phyloP scores from a whole-genome alignment of 1,139 yeast genomes.

The Candida pseudocylindracea region DNA sequence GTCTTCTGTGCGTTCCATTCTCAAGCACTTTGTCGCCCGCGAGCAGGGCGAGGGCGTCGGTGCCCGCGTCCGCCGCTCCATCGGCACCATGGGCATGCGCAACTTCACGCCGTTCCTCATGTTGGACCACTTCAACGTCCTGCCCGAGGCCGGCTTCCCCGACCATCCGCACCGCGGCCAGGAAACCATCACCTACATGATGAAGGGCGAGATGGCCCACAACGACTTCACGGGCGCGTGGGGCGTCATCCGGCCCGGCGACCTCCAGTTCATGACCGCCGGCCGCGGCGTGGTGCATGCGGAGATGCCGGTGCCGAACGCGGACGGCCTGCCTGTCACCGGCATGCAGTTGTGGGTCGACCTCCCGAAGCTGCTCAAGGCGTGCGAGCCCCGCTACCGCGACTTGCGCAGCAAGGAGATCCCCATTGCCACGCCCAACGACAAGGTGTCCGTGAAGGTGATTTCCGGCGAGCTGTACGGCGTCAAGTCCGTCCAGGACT shows the following conservation, averaged over 20 bases:
- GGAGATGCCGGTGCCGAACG: slow-evolving; percentile 57
- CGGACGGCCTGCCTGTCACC: slow-evolving; percentile 30
- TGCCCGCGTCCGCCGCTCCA: slow-evolving; percentile 63
- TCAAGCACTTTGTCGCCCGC: slow-evolving; percentile 21
- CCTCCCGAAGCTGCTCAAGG: slow-evolving; percentile 48
- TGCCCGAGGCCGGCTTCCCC: slow-evolving; percentile 47
- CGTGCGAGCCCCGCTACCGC: slow-evolving; percentile 57
- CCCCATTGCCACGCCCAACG: slow-evolving; percentile 46
- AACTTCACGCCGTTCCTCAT: slow-evolving; percentile 68
- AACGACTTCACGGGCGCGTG: slow-evolving; percentile 78
- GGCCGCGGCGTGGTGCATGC: slow-evolving; percentile 78
- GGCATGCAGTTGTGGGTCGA: slow-evolving; percentile 92
- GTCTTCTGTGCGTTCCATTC: too few species aligned
- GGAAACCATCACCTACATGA: slow-evolving; percentile 62
- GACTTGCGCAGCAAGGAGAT: slow-evolving; percentile 54
- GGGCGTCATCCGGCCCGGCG: slow-evolving; percentile 68
- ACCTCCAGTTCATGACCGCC: slow-evolving; percentile 88
- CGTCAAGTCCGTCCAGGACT: slow-evolving; percentile 44
- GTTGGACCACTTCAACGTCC: slow-evolving; percentile 52
- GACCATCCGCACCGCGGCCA: slow-evolving; percentile 90
- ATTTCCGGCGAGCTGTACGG: slow-evolving; percentile 68
- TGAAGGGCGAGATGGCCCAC: slow-evolving; percentile 65
- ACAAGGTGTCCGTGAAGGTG: slow-evolving; percentile 45
- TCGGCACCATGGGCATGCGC: slow-evolving; percentile 45
- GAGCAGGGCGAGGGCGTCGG: slow-evolving; percentile 82